Percentiles rank a stretch among this genome's conserved stretches.
phyloP scores from a whole-genome alignment of 495 filamentous ascomycete genomes.

The Bombardia bombarda region DNA sequence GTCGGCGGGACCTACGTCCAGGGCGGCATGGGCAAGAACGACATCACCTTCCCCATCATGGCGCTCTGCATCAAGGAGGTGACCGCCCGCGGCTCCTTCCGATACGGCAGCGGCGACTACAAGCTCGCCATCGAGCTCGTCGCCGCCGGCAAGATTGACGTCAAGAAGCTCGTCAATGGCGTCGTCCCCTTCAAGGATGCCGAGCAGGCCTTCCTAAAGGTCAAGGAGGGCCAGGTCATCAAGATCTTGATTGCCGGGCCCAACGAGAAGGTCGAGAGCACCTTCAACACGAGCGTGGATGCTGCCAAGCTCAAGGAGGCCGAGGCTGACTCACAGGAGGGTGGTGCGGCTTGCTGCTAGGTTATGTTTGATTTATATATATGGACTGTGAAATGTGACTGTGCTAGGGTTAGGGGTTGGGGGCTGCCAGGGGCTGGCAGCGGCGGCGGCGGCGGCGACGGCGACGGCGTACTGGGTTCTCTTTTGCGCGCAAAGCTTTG shows the following conservation, averaged over 20 bases:
- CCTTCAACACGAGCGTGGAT: constrained; percentile 16
- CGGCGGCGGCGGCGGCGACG: background rate
- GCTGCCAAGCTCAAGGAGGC: constrained; percentile 10
- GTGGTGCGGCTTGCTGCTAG: constrained; percentile 18
- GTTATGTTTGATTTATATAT: background rate
- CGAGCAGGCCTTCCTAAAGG: constrained; percentile 69
- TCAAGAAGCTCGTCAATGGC: constrained; percentile 63
- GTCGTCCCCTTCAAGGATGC: constrained; percentile 65
- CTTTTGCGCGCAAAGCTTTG: no score
- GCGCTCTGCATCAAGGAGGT: constrained; percentile 76
- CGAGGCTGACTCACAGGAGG: constrained; percentile 1
- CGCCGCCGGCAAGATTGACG: constrained; percentile 50
- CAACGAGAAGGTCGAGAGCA: constrained; percentile 37
- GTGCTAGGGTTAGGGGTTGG: background rate
- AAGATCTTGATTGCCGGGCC: constrained; percentile 76
- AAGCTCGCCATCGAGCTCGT: constrained; percentile 67
- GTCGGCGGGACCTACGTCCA: constrained; percentile 77
- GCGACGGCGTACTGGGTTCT: no score
- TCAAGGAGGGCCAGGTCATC: constrained; percentile 69
- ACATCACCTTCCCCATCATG: constrained; percentile 78
- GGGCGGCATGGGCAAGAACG: constrained; percentile 70
- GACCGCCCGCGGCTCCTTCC: constrained; percentile 69
- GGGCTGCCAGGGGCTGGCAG: background rate
- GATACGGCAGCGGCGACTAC: constrained; percentile 79
- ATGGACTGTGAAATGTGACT: constrained; percentile 1